Evolutionary conservation across 768 basidiomycete genomes (phyloP).

Genomic region (Xanthoconium purpureum): DNA sequence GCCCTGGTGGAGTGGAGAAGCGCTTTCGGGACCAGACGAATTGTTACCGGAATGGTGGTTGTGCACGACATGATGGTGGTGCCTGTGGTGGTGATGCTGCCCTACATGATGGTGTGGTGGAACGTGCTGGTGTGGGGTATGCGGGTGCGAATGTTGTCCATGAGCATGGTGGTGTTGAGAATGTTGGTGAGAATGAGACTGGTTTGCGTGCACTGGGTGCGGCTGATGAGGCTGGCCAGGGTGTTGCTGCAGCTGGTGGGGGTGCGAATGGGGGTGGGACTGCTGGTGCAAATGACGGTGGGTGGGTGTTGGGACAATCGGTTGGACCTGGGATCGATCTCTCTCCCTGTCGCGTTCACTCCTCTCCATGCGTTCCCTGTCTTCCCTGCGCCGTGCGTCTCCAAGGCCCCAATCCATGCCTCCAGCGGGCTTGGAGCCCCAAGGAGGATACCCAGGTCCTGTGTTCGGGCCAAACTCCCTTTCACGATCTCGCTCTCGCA

Average conservation of each 20-base stretch:
- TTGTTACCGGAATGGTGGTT: constrained; percentile 44
- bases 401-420: constrained; percentile 33
- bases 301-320: constrained; percentile 21
- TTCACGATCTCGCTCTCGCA: constrained; percentile 24
- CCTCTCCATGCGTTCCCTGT: constrained; percentile 26
- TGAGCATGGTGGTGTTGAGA: constrained; percentile 18
- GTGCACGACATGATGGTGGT: constrained; percentile 43
- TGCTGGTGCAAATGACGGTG: constrained; percentile 35
- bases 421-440: constrained; percentile 34
- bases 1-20: constrained; percentile 34
- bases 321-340: constrained; percentile 29
- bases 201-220: constrained; percentile 26
- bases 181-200: constrained; percentile 33
- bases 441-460: constrained; percentile 24
- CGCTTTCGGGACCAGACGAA: constrained; percentile 27
- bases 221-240: constrained; percentile 22
- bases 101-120: constrained; percentile 43
- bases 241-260: constrained; percentile 33
- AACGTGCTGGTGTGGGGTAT: constrained; percentile 32
- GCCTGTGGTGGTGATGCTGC: constrained; percentile 50
- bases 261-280: constrained; percentile 32
- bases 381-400: constrained; percentile 36
- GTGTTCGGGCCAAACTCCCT: constrained; percentile 26
- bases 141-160: constrained; percentile 33
- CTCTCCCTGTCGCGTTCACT: constrained; percentile 29